Percentiles rank a stretch among this genome's conserved stretches.
Conservation (phyloP, 83 land plant genomes). For the Diphasiastrum complanatum region DNA sequence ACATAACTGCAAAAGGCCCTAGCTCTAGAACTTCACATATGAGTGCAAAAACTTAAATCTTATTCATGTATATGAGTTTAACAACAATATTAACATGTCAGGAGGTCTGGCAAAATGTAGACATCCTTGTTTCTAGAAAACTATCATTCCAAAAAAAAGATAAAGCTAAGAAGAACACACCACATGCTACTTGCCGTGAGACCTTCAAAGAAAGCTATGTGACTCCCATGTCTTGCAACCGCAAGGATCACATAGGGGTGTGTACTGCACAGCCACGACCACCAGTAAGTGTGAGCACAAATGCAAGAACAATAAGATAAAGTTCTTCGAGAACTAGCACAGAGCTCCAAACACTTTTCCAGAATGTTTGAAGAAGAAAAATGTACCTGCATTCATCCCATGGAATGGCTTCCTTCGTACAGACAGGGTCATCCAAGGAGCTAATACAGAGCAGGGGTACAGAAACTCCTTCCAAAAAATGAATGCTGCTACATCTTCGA, state of each 20-base stretch:
- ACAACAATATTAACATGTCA: no score
- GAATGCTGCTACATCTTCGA: constrained; percentile 69
- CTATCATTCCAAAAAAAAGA: constrained; percentile 1
- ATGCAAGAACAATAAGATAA: not conserved
- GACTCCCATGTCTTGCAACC: constrained; percentile 83
- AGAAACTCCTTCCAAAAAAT: constrained; percentile 55
- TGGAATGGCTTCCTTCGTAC: constrained; percentile 92
- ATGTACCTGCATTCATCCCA: constrained; percentile 95
- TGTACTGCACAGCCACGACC: constrained; percentile 35
- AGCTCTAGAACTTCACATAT: no score
- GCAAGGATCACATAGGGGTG: constrained; percentile 75
- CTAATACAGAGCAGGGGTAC: constrained; percentile 85
- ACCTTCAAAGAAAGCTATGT: constrained; percentile 87
- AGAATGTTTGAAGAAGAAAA: not conserved
- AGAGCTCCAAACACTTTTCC: not conserved
- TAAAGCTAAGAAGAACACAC: constrained; percentile 27
- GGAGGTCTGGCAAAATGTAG: no score
- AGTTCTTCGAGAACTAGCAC: constrained; percentile 3
- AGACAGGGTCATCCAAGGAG: constrained; percentile 95
- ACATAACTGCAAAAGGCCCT: no score
- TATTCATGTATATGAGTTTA: no score
- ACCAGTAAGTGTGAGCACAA: not conserved
- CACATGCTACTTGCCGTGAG: constrained; percentile 51
- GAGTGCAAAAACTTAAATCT: no score
- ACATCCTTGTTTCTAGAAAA: not conserved